These are phyloP conservation scores for Microdochium bolleyi DNA, from an alignment of 2,329 filamentous ascomycete genomes.

Conservation along the genomic window DNA sequence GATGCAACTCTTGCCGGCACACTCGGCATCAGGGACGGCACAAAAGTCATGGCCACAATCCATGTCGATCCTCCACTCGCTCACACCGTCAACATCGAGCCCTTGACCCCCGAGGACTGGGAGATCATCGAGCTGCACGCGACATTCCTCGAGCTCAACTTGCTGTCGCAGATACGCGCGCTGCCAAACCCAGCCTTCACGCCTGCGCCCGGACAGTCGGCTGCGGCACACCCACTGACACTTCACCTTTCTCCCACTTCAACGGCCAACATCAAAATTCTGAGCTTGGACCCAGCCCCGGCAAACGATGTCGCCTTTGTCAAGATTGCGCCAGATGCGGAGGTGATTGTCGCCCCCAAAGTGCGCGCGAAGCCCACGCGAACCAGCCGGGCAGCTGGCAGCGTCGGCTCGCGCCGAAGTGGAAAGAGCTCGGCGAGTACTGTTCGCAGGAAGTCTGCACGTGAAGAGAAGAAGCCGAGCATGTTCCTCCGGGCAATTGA, in stretches of 20 bases:
- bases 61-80: slow-evolving; percentile 87
- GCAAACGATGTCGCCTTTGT: slow-evolving; percentile 67
- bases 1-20: slow-evolving; percentile 77
- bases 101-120: slow-evolving; percentile 92
- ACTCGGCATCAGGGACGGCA: slow-evolving; percentile 70
- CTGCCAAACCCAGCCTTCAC: slow-evolving; percentile 75
- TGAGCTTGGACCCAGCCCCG: slow-evolving; percentile 71
- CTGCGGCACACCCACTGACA: slow-evolving; percentile 70
- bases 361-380: slow-evolving; percentile 63
- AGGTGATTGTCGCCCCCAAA: slow-evolving; percentile 96
- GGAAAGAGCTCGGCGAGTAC: slow-evolving; percentile 69
- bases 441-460: slow-evolving; percentile 43
- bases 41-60: slow-evolving; percentile 63
- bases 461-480: slow-evolving; percentile 58
- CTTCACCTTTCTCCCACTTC: slow-evolving; percentile 92
- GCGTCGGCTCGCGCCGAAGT: slow-evolving; percentile 59
- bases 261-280: slow-evolving; percentile 82
- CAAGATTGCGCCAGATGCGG: slow-evolving; percentile 87
- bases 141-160: slow-evolving; percentile 88
- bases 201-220: slow-evolving; percentile 37
- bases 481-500: slow-evolving; percentile 79
- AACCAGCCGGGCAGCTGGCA: slow-evolving; percentile 62
- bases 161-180: slow-evolving; percentile 86
- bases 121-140: slow-evolving; percentile 98
- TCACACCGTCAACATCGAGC: slow-evolving; percentile 95